phyloP scores from a whole-genome alignment of 768 basidiomycete genomes.

The Phlegmacium glaucopus region DNA sequence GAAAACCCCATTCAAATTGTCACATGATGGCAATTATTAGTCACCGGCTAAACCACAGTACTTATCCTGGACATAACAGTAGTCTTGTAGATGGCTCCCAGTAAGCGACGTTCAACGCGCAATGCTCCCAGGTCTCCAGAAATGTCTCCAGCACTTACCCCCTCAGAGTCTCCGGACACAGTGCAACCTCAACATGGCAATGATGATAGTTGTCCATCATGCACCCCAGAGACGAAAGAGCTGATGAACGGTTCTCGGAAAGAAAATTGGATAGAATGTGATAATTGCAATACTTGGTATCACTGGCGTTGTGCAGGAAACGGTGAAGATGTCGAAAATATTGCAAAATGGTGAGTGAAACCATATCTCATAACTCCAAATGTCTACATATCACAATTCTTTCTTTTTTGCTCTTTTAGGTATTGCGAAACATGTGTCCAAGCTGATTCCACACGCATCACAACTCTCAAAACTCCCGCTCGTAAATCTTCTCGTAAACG shows the following conservation, averaged over 20 bases:
- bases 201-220: conserved; percentile 23
- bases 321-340: conserved; percentile 56
- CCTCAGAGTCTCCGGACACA: conserved; percentile 3
- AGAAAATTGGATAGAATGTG: conserved; percentile 82
- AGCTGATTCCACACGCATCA: conserved; percentile 55
- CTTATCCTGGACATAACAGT: neutral
- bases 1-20: too few species aligned
- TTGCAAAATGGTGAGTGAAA: conserved; percentile 71
- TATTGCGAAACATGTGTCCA: conserved; percentile 65
- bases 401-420: conserved; percentile 39
- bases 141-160: neutral
- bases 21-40: too few species aligned
- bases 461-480: conserved; percentile 74
- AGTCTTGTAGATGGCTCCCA: conserved; percentile 7
- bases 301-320: conserved; percentile 80
- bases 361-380: conserved; percentile 6
- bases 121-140: conserved; percentile 8
- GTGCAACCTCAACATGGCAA: conserved; percentile 7
- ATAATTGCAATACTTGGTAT: conserved; percentile 79
- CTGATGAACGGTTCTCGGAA: conserved; percentile 40
- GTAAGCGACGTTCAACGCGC: conserved; percentile 10
- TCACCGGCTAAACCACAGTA: too few species aligned
- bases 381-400: conserved; percentile 7
- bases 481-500: conserved; percentile 81
- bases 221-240: conserved; percentile 21